Evolutionary conservation across 495 filamentous ascomycete species (phyloP).

Genomic region (Penicillium angulare): DNA sequence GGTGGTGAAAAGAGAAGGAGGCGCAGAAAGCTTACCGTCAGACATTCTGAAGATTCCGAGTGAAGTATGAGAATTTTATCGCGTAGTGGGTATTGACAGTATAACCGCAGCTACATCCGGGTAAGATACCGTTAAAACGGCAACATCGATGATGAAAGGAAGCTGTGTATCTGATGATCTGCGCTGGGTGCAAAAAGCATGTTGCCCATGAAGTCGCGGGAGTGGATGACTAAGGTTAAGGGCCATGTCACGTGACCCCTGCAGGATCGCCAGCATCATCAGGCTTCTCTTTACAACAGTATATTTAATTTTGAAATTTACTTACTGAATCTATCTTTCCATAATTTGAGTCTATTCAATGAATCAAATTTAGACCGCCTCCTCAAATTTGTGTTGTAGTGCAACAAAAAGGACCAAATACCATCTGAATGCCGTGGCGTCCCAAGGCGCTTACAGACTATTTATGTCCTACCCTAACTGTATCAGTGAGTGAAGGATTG

Average conservation of each 20-base stretch:
- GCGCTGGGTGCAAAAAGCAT: conserved; percentile 23
- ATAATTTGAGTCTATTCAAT: too few species aligned
- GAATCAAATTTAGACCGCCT: too few species aligned
- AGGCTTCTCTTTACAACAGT: neutral
- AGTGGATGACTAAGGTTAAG: conserved; percentile 15
- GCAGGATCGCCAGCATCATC: too few species aligned
- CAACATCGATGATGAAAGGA: conserved; percentile 22
- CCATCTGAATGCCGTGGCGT: conserved; percentile 10
- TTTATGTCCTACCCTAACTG: conserved; percentile 20
- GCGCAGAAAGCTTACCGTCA: conserved; percentile 49
- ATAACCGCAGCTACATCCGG: conserved; percentile 45
- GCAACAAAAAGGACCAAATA: neutral
- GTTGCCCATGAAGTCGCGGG: conserved; percentile 21
- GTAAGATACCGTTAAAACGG: conserved; percentile 33
- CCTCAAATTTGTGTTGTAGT: too few species aligned
- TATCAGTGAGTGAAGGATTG: conserved; percentile 10
- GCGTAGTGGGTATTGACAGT: conserved; percentile 22
- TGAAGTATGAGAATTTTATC: conserved; percentile 29
- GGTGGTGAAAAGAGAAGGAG: conserved; percentile 15
- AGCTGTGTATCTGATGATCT: conserved; percentile 19
- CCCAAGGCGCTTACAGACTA: conserved; percentile 21
- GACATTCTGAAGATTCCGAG: conserved; percentile 48
- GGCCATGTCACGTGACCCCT: conserved; percentile 1
- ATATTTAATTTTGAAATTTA: too few species aligned
- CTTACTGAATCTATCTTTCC: too few species aligned